Conservation (phyloP, 306 rosid genomes). For the Citrullus colocynthis region DNA sequence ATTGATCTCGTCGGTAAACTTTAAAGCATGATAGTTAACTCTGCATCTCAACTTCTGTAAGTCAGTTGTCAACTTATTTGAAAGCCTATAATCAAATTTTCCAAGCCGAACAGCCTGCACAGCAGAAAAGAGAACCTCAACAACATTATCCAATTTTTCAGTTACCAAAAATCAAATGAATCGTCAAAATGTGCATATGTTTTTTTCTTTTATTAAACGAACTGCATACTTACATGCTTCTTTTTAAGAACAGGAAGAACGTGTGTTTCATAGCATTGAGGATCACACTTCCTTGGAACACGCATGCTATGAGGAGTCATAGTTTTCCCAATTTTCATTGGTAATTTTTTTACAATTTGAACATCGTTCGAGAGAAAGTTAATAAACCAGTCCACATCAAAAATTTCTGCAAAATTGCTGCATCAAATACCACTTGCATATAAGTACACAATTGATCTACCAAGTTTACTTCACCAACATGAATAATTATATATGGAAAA, state of each 20-base stretch:
- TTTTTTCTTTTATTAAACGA: neutral
- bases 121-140: neutral
- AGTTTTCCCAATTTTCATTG: slow-evolving; percentile 28
- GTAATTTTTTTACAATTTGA: slow-evolving; percentile 47
- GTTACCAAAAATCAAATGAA: neutral
- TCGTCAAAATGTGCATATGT: neutral
- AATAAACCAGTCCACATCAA: slow-evolving; percentile 68
- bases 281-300: slow-evolving; percentile 81
- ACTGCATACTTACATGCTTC: slow-evolving; percentile 44
- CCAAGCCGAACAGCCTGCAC: slow-evolving; percentile 70
- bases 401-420: slow-evolving; percentile 76
- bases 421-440: slow-evolving; percentile 21
- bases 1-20: slow-evolving; percentile 47
- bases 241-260: slow-evolving; percentile 55
- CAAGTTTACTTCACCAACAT: neutral
- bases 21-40: slow-evolving; percentile 76
- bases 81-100: slow-evolving; percentile 87
- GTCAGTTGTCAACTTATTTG: slow-evolving; percentile 48
- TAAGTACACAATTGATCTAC: slow-evolving; percentile 1
- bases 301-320: slow-evolving; percentile 41
- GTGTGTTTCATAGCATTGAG: slow-evolving; percentile 45
- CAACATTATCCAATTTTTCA: slow-evolving; percentile 5
- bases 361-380: slow-evolving; percentile 61
- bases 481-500: neutral
- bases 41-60: slow-evolving; percentile 82